These are phyloP conservation scores for Ceratocystis lukuohia DNA, from an alignment of 2,329 filamentous ascomycete genomes.

Conservation along the genomic window DNA sequence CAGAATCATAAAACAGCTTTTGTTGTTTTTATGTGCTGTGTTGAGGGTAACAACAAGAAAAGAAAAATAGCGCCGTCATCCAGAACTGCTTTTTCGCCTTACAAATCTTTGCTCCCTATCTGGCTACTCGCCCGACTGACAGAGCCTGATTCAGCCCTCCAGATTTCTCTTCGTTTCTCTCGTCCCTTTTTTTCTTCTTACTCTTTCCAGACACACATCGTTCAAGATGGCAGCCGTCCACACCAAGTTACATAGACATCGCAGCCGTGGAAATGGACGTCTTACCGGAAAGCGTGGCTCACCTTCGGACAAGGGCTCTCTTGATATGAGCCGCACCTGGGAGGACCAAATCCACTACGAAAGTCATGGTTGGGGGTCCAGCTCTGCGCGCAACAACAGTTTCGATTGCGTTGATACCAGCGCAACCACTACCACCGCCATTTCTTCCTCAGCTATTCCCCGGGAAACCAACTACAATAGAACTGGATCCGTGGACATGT, in stretches of 20 bases:
- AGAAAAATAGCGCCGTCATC: neutral
- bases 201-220: slow-evolving; percentile 20
- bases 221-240: slow-evolving; percentile 22
- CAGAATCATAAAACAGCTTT: slow-evolving; percentile 5
- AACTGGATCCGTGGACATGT: slow-evolving; percentile 1
- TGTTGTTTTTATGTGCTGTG: slow-evolving; percentile 6
- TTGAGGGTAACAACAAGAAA: neutral
- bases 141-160: neutral
- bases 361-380: slow-evolving; percentile 26
- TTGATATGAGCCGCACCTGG: slow-evolving; percentile 48
- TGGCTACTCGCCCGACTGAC: neutral
- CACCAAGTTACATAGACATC: slow-evolving; percentile 21
- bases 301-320: slow-evolving; percentile 47
- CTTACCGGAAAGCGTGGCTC: slow-evolving; percentile 43
- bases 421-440: slow-evolving; percentile 23
- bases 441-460: slow-evolving; percentile 7
- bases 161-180: slow-evolving; percentile 9
- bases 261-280: slow-evolving; percentile 17
- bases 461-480: slow-evolving; percentile 15
- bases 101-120: neutral
- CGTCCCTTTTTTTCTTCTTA: slow-evolving; percentile 18
- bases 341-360: slow-evolving; percentile 38
- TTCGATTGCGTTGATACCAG: slow-evolving; percentile 33
- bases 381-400: slow-evolving; percentile 30
- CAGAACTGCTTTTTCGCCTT: neutral